Percentiles rank a stretch among this genome's conserved stretches.
Conservation (phyloP, 192 early-diverging fungal genomes). For the Borealophlyctis nickersoniae region DNA sequence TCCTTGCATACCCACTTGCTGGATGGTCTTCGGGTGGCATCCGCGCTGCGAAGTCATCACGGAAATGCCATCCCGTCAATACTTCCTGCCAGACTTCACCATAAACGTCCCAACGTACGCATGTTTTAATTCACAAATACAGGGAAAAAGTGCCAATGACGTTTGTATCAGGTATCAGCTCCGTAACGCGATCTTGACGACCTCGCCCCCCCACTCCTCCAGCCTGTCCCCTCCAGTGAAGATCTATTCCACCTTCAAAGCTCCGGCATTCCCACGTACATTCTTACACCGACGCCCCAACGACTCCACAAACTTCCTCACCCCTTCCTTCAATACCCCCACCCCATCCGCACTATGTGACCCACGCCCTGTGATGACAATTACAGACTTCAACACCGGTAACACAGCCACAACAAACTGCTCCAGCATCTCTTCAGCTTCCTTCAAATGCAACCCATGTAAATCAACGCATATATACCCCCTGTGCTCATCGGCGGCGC, state of each 20-base stretch:
- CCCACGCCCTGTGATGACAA: neutral
- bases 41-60: too few relatives aligned
- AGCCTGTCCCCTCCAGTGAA: too few relatives aligned
- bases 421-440: neutral
- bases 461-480: neutral
- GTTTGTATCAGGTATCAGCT: too few relatives aligned
- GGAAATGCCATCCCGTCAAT: too few relatives aligned
- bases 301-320: neutral
- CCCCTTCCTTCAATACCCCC: neutral
- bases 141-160: too few relatives aligned
- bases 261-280: neutral
- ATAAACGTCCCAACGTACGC: too few relatives aligned
- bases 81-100: too few relatives aligned
- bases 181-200: too few relatives aligned
- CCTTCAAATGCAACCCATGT: conserved; percentile 1
- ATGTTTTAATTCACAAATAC: too few relatives aligned
- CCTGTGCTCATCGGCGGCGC: neutral
- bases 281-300: neutral
- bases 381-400: neutral
- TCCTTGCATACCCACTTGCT: too few relatives aligned
- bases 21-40: too few relatives aligned
- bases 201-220: too few relatives aligned
- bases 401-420: conserved; percentile 4
- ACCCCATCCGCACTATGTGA: neutral
- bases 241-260: neutral